Conservation (phyloP, 2,329 filamentous ascomycete genomes). For the Orbilia quercus region DNA sequence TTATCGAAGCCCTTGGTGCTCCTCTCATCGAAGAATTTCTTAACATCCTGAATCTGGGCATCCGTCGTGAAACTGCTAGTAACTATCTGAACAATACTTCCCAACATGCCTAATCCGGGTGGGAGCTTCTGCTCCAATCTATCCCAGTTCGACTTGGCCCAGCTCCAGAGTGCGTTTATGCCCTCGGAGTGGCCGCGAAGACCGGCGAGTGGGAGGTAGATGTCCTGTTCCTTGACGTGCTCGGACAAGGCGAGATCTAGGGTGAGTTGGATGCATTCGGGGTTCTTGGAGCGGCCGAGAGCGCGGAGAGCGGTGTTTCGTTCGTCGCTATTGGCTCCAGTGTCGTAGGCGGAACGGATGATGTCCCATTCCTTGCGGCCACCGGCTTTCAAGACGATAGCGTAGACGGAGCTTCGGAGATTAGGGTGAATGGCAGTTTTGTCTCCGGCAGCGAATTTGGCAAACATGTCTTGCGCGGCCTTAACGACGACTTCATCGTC, state of each 20-base stretch:
- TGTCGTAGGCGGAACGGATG: conserved; percentile 79
- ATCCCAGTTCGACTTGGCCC: conserved; percentile 91
- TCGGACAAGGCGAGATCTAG: conserved; percentile 74
- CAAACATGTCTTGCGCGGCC: conserved; percentile 89
- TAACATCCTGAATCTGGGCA: conserved; percentile 79
- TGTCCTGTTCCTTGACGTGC: conserved; percentile 61
- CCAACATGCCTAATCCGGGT: conserved; percentile 86
- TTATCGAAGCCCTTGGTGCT: conserved; percentile 90
- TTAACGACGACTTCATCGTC: conserved; percentile 81
- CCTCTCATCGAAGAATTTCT: conserved; percentile 82
- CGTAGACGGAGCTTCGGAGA: conserved; percentile 85
- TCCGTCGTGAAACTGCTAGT: conserved; percentile 82
- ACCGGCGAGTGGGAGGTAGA: conserved; percentile 86
- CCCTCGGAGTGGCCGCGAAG: conserved; percentile 81
- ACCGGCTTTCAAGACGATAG: conserved; percentile 83
- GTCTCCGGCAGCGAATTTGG: conserved; percentile 83
- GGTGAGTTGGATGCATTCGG: conserved; percentile 83
- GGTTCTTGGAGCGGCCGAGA: conserved; percentile 80
- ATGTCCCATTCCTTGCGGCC: conserved; percentile 86
- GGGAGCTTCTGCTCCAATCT: conserved; percentile 81
- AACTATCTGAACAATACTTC: conserved; percentile 82
- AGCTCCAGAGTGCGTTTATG: conserved; percentile 81
- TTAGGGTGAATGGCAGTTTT: conserved; percentile 88
- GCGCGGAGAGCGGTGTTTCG: conserved; percentile 89
- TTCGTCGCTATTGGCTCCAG: conserved; percentile 82